Percentiles rank a stretch among this genome's conserved stretches.
Conservation (phyloP, 208 protist species). For the Spongospora subterranea region DNA sequence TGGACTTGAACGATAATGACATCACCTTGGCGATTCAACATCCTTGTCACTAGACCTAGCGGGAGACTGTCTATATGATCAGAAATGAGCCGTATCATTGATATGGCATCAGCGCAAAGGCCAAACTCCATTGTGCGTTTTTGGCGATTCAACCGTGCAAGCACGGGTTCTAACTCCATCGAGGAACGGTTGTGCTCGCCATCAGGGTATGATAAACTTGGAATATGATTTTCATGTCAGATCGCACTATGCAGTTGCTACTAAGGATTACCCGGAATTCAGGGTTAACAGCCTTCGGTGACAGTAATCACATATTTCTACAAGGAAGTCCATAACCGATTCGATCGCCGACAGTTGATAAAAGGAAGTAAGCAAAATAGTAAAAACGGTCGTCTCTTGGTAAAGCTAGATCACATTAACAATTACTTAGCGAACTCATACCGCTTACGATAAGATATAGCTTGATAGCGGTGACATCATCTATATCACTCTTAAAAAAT, state of each 20-base stretch:
- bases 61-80: background rate
- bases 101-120: background rate
- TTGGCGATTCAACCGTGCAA: background rate
- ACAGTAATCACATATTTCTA: slow-evolving; percentile 53
- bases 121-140: background rate
- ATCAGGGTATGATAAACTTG: background rate
- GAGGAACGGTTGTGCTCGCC: background rate
- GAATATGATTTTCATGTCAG: background rate
- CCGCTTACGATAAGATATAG: background rate
- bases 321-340: background rate
- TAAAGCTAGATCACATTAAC: background rate
- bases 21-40: slow-evolving; percentile 1
- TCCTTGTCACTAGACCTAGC: background rate
- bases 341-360: slow-evolving; percentile 47
- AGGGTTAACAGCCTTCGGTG: background rate
- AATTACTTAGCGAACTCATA: too few species aligned
- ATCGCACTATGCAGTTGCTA: background rate
- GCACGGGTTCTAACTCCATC: background rate
- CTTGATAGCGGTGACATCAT: background rate
- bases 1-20: background rate
- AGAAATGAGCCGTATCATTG: slow-evolving; percentile 30
- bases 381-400: slow-evolving; percentile 53
- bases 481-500: background rate
- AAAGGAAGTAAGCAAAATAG: background rate
- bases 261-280: background rate